Evolutionary conservation across 2,329 filamentous ascomycete genomes (phyloP).

Genomic region (Biscogniauxia sp.): DNA sequence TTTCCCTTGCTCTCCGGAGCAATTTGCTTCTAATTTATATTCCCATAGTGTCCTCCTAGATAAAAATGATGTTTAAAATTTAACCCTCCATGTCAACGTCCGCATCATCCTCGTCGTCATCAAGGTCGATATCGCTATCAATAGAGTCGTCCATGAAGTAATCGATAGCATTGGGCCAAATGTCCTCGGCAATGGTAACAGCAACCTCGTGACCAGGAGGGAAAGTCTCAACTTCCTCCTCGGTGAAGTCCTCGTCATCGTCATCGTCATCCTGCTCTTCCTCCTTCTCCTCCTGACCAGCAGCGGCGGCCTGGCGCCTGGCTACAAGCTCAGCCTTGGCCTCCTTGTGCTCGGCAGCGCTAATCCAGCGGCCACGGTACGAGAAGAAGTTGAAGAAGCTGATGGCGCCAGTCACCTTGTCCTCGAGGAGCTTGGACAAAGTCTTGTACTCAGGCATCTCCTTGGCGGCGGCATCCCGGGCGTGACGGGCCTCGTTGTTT

Average conservation of each 20-base stretch:
- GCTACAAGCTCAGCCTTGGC: constrained; percentile 41
- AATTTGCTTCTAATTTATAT: background rate
- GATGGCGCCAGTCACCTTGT: constrained; percentile 34
- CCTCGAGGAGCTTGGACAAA: constrained; percentile 22
- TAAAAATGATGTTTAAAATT: background rate
- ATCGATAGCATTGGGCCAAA: constrained; percentile 29
- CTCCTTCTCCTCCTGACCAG: constrained; percentile 28
- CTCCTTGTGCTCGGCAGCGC: constrained; percentile 57
- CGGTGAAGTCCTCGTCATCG: constrained; percentile 32
- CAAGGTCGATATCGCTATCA: constrained; percentile 27
- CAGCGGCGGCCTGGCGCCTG: constrained; percentile 27
- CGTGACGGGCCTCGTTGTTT: constrained; percentile 24
- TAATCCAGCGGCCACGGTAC: constrained; percentile 59
- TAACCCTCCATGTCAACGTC: constrained; percentile 30
- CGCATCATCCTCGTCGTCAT: constrained; percentile 25
- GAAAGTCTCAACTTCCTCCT: constrained; percentile 32
- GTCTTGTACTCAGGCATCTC: constrained; percentile 27
- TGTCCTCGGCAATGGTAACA: constrained; percentile 27
- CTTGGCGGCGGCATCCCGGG: constrained; percentile 27
- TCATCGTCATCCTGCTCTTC: constrained; percentile 38
- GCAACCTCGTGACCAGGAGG: constrained; percentile 29
- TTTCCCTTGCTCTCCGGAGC: background rate
- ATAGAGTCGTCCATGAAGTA: constrained; percentile 28
- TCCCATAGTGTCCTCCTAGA: background rate
- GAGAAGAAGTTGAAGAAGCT: constrained; percentile 74